phyloP scores from a whole-genome alignment of 2,329 filamentous ascomycete genomes.

The Aspergillus sp. region DNA sequence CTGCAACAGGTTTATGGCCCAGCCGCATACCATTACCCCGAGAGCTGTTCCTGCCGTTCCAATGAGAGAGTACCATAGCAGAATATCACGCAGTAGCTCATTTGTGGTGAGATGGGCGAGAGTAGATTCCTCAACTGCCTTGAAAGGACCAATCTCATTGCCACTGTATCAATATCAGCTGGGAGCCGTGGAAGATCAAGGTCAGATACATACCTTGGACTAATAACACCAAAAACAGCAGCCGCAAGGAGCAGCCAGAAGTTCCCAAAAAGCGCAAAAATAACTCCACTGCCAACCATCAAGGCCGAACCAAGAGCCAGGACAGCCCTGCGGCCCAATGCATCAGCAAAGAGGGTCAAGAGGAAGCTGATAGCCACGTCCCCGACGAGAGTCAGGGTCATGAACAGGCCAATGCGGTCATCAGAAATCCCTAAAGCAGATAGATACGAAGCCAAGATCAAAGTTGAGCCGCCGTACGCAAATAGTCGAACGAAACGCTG shows the following conservation, averaged over 20 bases:
- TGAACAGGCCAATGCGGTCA: conserved; percentile 62
- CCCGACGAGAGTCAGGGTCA: conserved; percentile 63
- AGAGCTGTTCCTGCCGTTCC: conserved; percentile 62
- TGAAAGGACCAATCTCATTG: conserved; percentile 67
- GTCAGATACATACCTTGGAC: conserved; percentile 44
- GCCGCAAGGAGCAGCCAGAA: conserved; percentile 61
- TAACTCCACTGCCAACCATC: conserved; percentile 57
- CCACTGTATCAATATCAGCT: conserved; percentile 39
- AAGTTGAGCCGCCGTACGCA: conserved; percentile 61
- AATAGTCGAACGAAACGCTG: conserved; percentile 57
- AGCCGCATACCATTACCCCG: conserved; percentile 61
- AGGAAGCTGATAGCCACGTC: conserved; percentile 61
- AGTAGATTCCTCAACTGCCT: conserved; percentile 66
- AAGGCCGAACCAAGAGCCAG: conserved; percentile 54
- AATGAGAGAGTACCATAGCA: conserved; percentile 59
- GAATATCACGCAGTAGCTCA: conserved; percentile 59
- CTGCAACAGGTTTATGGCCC: conserved; percentile 56
- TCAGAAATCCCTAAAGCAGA: conserved; percentile 57
- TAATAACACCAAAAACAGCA: conserved; percentile 62
- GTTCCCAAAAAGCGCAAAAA: conserved; percentile 56
- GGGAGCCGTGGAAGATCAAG: background rate
- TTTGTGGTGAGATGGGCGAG: conserved; percentile 61
- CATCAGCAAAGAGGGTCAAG: conserved; percentile 60
- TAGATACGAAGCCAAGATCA: conserved; percentile 64
- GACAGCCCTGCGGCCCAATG: conserved; percentile 57